These are phyloP conservation scores for Boletellus ananiceps DNA, from an alignment of 768 basidiomycete species.

Conservation along the genomic window DNA sequence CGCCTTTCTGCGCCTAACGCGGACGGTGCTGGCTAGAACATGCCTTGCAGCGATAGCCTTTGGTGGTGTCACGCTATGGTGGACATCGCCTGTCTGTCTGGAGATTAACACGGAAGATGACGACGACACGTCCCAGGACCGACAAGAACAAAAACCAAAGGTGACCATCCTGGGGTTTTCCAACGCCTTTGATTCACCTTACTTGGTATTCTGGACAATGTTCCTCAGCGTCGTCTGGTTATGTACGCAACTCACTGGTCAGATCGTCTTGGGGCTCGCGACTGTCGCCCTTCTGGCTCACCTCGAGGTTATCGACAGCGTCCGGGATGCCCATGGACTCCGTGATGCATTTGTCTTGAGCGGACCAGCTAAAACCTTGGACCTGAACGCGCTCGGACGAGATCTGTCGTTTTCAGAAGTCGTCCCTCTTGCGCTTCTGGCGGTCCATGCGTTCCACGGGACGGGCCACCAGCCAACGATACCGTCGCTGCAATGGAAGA, in stretches of 20 bases:
- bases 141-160: constrained; percentile 36
- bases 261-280: constrained; percentile 65
- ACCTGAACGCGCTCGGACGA: constrained; percentile 28
- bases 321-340: constrained; percentile 62
- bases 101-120: constrained; percentile 42
- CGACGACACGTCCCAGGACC: constrained; percentile 1
- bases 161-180: constrained; percentile 77
- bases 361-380: constrained; percentile 42
- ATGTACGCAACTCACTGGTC: constrained; percentile 75
- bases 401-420: constrained; percentile 61
- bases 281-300: constrained; percentile 66
- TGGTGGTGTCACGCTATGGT: constrained; percentile 65
- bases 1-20: constrained; percentile 41
- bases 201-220: constrained; percentile 76
- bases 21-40: constrained; percentile 61
- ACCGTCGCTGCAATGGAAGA: constrained; percentile 92
- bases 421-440: constrained; percentile 70
- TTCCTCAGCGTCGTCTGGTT: constrained; percentile 50
- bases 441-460: constrained; percentile 71
- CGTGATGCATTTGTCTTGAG: constrained; percentile 47
- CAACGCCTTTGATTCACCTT: constrained; percentile 86
- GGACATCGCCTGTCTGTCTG: constrained; percentile 67
- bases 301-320: constrained; percentile 77
- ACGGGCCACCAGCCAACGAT: constrained; percentile 93
- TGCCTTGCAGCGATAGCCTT: constrained; percentile 48